phyloP scores from a whole-genome alignment of 352 stramenopile species.

The Phytopythium vexans region DNA sequence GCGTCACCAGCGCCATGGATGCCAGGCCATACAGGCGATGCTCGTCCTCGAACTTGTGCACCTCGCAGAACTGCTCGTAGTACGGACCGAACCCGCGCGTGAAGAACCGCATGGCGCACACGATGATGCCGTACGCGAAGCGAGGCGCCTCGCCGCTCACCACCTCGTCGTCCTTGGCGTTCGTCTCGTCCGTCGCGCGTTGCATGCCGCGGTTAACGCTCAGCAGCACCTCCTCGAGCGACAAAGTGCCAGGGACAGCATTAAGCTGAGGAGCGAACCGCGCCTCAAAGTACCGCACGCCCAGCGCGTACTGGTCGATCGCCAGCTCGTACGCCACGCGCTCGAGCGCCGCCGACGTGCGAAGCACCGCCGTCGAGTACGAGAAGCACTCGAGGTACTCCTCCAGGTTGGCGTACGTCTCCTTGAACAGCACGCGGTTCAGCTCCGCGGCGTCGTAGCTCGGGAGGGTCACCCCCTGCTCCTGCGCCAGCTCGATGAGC shows the following conservation, averaged over 20 bases:
- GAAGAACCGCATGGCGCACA: conserved; percentile 90
- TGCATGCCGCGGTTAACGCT: conserved; percentile 56
- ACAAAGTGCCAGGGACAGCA: conserved; percentile 51
- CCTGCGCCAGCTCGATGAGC: conserved; percentile 76
- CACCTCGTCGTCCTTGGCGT: conserved; percentile 49
- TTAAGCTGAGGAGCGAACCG: conserved; percentile 85
- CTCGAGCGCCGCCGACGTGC: conserved; percentile 57
- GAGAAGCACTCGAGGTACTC: conserved; percentile 86
- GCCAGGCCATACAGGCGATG: conserved; percentile 79
- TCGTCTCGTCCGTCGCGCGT: conserved; percentile 67
- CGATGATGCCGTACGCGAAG: conserved; percentile 87
- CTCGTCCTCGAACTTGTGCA: conserved; percentile 47
- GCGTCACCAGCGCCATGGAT: conserved; percentile 79
- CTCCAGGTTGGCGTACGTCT: conserved; percentile 76
- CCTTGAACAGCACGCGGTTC: conserved; percentile 67
- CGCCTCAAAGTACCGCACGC: conserved; percentile 85
- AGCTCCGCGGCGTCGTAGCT: conserved; percentile 66
- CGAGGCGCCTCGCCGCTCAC: conserved; percentile 44
- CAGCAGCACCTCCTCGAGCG: conserved; percentile 72
- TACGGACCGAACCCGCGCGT: conserved; percentile 76
- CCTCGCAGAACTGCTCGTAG: conserved; percentile 80
- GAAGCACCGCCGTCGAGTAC: conserved; percentile 71
- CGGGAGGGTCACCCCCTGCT: conserved; percentile 70
- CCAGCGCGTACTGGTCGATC: conserved; percentile 69
- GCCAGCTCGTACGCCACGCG: conserved; percentile 85